Base-by-base conservation (phyloP, 345 rosid genomes). In the Populus tremula region DNA sequence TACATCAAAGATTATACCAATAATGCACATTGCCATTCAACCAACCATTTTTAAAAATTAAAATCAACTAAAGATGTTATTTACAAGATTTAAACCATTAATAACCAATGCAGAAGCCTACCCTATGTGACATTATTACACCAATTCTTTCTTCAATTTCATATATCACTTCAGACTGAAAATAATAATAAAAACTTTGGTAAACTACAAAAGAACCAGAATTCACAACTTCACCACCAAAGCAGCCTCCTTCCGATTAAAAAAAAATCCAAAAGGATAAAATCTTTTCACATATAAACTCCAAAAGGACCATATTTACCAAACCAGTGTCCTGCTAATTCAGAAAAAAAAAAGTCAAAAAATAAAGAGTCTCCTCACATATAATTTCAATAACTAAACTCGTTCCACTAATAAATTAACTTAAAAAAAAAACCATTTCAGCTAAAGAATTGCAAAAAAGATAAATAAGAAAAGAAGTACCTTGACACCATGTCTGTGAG, bases 401-500 rank as follows among this genome's bases (percentile, higher is more conserved):
- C 20, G 21, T 6, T 50, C 56, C 21, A 6, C 8, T 50, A 18
- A 18, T 20, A 18, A 18, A 50, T 50, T 50, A 50, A 50, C 56
- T 17, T 50, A 2, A 12, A 13, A 12, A 38, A 45, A 47, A 47
- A 47, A 0, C 18, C 56, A 50, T 50, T 20, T 18, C 56, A 17
- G n/a, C 56, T 18, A 18, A 50, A 50, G n/a, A 50, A 18, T 21
- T 50, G 9, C n/a, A 50, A 50, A 49, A 41, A 18, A 50, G 21
- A 50, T 50, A 50, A 50, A 18, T 50, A 6, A 6, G 56, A 50
- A 53, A 53, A 17, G 6, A 53, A 53, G 39, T 67, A 94, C 98
- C 92, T 89, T 90, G 75, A 93, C 95, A 2, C 98, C 98, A 81
- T 93, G 97, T 59, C 84, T 88, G 59, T 93, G 97, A 84, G 97